These are phyloP conservation scores for Saxispiralis lemnorum DNA, from an alignment of 495 filamentous ascomycete genomes.

Conservation along the genomic window DNA sequence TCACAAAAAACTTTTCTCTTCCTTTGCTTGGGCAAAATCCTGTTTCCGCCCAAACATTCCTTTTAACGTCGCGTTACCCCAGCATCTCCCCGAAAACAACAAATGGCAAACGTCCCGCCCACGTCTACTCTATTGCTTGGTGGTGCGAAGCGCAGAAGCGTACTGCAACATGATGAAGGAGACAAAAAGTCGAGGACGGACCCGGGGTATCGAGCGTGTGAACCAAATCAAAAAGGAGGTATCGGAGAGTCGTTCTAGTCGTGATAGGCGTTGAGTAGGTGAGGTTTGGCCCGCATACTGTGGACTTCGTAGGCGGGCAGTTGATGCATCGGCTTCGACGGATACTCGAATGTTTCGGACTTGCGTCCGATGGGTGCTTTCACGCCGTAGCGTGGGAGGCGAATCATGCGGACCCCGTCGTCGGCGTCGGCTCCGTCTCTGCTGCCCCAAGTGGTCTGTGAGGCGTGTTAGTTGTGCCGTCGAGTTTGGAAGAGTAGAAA, in stretches of 20 bases:
- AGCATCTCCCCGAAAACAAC: too few relatives aligned
- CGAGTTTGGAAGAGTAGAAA: background rate
- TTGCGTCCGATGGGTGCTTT: conserved; percentile 5
- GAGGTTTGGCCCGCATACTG: background rate
- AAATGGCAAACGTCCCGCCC: background rate
- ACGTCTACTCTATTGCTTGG: conserved; percentile 1
- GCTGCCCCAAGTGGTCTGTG: conserved; percentile 51
- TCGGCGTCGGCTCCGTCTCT: conserved; percentile 48
- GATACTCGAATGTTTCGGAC: conserved; percentile 12
- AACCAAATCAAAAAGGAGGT: conserved; percentile 6
- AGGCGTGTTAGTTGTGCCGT: conserved; percentile 7
- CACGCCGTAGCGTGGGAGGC: conserved; percentile 11
- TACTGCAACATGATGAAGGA: background rate
- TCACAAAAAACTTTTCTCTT: too few relatives aligned
- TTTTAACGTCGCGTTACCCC: too few relatives aligned
- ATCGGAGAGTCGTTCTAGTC: conserved; percentile 5
- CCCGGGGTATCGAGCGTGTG: conserved; percentile 5
- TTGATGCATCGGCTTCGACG: conserved; percentile 5
- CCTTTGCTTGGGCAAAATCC: too few relatives aligned
- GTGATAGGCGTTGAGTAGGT: conserved; percentile 5
- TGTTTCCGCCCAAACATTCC: too few relatives aligned
- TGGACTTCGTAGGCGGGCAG: conserved; percentile 13
- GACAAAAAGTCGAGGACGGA: conserved; percentile 3
- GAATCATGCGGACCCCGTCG: conserved; percentile 36
- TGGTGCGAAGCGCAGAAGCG: background rate